Conservation (phyloP, 2,329 filamentous ascomycete genomes). For the Phyllosticta paracitricarpa region DNA sequence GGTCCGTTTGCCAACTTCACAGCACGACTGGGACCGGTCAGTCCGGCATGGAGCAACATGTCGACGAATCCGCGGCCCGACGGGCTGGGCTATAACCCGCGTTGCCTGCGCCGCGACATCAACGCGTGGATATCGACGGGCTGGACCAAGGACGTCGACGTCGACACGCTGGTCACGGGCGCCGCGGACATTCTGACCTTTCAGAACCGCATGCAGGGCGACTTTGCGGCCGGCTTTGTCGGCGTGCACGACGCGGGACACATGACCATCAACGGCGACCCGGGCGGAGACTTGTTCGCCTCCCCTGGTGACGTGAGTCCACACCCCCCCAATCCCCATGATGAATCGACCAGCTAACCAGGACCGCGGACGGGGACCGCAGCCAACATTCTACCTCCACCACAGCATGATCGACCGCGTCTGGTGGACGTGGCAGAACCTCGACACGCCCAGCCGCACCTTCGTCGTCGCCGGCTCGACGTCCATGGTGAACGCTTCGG, state of each 20-base stretch:
- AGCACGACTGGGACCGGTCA: constrained; percentile 41
- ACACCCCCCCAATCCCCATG: background rate
- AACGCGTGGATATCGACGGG: constrained; percentile 17
- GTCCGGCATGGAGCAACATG: constrained; percentile 23
- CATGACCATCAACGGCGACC: constrained; percentile 37
- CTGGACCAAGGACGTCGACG: constrained; percentile 18
- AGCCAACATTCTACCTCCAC: constrained; percentile 35
- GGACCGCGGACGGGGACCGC: background rate
- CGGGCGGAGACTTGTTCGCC: constrained; percentile 36
- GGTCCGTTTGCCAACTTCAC: constrained; percentile 42
- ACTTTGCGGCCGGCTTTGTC: constrained; percentile 24
- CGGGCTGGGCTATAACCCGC: constrained; percentile 27
- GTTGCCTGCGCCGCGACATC: constrained; percentile 31
- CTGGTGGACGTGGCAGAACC: constrained; percentile 44
- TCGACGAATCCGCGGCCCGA: constrained; percentile 18
- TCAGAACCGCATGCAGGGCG: constrained; percentile 29
- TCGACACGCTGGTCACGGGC: constrained; percentile 17
- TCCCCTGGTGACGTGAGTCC: constrained; percentile 31
- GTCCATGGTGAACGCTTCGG: constrained; percentile 34
- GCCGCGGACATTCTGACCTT: constrained; percentile 24
- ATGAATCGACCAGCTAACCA: background rate
- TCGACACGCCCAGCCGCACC: constrained; percentile 28
- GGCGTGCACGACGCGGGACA: constrained; percentile 40
- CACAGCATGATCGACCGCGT: constrained; percentile 39
- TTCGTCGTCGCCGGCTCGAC: constrained; percentile 32